Evolutionary conservation across 2,329 filamentous ascomycete species (phyloP), one percentile per base, ranked within the genome.

Genomic region (Lasiodiplodia sp.): DNA sequence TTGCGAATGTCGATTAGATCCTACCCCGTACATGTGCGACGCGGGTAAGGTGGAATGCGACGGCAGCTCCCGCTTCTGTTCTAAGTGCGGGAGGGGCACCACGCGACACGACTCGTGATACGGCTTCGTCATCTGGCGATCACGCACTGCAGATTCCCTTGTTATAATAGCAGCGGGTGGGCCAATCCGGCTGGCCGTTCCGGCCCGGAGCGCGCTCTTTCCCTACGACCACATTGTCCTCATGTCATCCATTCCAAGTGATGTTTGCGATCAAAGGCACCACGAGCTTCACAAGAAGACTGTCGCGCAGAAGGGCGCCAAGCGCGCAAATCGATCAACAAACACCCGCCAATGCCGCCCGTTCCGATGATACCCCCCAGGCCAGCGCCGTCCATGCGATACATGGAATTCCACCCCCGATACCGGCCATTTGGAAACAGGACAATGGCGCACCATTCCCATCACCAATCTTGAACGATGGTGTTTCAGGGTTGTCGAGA

Each of bases 1-100:
- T 47, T 47, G 44, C 38, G 57, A 40, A 21, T 34, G 51, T 25
- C 51, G 44, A 64, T 64, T 64, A 76, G 78, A 63, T 71, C 75
- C 11, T 69, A 73, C 38, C 21, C 47, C 18, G 23, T 16, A 25
- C 11, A 18, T 14, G 16, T 6, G 38, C 38, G 23, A 23, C 57
- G 21, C 37, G 44, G 57, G 28, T 21, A 47, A 2, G 57, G 31
- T 47, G 31, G 57, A 47, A 47, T n/a, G 44, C 57, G 57, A 28
- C 31, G 44, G 57, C 49, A 47, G 11, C 57, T 25, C 57, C 38
- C 44, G 57, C 23, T 14, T 25, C 57, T 31, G 38, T 12, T n/a
- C 18, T 60, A 21, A 37, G 57, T 18, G 49, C n/a, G 16, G 25
- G 38, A 47, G 57, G 37, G 21, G 57, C 23, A 23, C 57, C 57